phyloP scores from a whole-genome alignment of 1,284 basidiomycete genomes.

The Trametes polyzona region DNA sequence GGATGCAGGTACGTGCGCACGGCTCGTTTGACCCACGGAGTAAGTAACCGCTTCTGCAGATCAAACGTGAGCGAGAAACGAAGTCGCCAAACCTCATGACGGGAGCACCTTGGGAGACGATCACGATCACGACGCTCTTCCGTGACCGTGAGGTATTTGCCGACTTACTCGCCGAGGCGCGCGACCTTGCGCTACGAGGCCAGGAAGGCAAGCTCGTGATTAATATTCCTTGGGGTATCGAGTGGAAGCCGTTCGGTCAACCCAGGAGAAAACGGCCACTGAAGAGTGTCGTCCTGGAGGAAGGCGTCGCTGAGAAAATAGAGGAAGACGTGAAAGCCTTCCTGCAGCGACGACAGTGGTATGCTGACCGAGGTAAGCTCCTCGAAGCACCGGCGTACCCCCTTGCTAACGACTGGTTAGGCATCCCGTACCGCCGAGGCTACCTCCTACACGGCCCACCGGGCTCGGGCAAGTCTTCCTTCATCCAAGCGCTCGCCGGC shows the following conservation, averaged over 20 bases:
- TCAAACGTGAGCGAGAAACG: constrained; percentile 92
- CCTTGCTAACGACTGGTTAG: constrained; percentile 46
- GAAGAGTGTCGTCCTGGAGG: constrained; percentile 88
- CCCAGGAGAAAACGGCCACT: constrained; percentile 89
- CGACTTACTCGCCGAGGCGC: constrained; percentile 82
- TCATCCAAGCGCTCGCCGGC: constrained; percentile 97
- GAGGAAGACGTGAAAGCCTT: constrained; percentile 85
- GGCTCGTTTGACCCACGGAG: constrained; percentile 23
- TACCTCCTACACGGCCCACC: constrained; percentile 97
- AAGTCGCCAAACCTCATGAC: constrained; percentile 92
- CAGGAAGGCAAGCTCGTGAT: constrained; percentile 96
- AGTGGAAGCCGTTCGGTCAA: constrained; percentile 96
- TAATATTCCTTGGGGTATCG: constrained; percentile 94
- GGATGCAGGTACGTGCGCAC: constrained; percentile 84
- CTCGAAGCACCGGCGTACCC: constrained; percentile 2
- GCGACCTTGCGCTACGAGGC: constrained; percentile 82
- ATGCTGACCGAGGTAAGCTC: constrained; percentile 87
- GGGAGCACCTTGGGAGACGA: constrained; percentile 96
- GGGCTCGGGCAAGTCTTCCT: constrained; percentile 97
- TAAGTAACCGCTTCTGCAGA: constrained; percentile 48
- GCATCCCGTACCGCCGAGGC: constrained; percentile 96
- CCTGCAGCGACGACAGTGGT: constrained; percentile 88
- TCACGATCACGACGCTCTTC: constrained; percentile 92
- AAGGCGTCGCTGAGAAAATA: constrained; percentile 81
- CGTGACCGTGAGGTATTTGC: constrained; percentile 85